Evolutionary conservation across 768 basidiomycete genomes (phyloP).

Genomic region (Agrocybe chaxingu): DNA sequence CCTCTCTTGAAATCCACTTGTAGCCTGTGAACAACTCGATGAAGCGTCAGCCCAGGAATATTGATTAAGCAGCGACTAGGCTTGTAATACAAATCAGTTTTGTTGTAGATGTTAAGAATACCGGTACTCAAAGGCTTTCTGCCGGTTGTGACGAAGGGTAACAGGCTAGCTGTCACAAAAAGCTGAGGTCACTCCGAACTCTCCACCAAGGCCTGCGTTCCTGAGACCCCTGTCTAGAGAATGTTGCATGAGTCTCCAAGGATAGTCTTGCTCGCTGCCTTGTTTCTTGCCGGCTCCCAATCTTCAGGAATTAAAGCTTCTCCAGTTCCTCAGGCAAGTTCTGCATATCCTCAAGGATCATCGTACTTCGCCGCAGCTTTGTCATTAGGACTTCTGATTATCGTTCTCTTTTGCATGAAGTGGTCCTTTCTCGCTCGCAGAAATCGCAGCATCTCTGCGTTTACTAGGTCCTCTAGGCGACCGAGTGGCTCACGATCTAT

Average conservation of each 20-base stretch:
- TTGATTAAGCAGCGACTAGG: slow-evolving; percentile 3
- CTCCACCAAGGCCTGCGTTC: too few species aligned
- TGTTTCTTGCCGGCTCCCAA: neutral
- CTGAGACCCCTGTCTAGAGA: too few species aligned
- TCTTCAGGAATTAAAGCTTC: neutral
- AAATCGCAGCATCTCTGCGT: neutral
- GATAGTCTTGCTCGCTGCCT: neutral
- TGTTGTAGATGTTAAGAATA: too few species aligned
- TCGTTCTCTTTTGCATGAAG: slow-evolving; percentile 17
- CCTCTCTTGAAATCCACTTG: neutral
- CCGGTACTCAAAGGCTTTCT: too few species aligned
- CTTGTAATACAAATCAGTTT: too few species aligned
- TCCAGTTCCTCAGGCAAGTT: neutral
- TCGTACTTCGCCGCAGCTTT: slow-evolving; percentile 7
- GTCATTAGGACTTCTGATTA: slow-evolving; percentile 6
- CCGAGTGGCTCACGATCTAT: neutral
- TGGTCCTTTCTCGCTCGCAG: slow-evolving; percentile 17
- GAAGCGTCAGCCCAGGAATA: slow-evolving; percentile 1
- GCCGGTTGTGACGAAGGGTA: too few species aligned
- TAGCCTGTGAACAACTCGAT: slow-evolving; percentile 6
- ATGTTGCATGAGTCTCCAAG: neutral
- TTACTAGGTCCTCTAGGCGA: neutral
- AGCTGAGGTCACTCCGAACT: too few species aligned
- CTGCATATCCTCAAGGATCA: neutral
- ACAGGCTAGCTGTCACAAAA: too few species aligned